Conservation (phyloP, 345 rosid genomes). For the Ailanthus altissimus region DNA sequence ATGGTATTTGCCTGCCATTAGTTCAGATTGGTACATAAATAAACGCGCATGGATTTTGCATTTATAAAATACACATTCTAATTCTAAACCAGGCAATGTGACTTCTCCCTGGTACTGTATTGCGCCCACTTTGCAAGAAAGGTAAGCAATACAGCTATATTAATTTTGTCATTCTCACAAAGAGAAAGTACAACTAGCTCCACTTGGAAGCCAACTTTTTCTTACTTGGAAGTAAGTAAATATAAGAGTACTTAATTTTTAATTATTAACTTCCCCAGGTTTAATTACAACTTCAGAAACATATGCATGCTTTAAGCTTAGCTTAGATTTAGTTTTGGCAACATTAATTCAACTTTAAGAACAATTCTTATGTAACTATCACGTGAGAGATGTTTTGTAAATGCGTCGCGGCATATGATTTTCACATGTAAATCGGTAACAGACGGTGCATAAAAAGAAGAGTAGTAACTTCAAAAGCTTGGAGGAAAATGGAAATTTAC, state of each 20-base stretch:
- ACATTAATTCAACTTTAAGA: too few relatives aligned
- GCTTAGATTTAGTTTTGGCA: too few relatives aligned
- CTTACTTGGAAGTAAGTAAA: background rate
- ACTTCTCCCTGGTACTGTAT: background rate
- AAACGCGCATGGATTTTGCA: background rate
- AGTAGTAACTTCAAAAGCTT: background rate
- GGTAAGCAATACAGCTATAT: background rate
- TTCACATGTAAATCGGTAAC: constrained; percentile 6
- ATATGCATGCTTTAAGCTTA: background rate
- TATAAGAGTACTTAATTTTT: background rate
- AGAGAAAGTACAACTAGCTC: constrained; percentile 2
- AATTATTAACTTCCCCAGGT: background rate
- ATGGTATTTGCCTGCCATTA: background rate
- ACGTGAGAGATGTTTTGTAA: background rate
- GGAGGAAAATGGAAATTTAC: background rate
- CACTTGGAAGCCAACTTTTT: constrained; percentile 2
- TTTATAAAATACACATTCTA: background rate
- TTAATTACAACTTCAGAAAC: background rate
- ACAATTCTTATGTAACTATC: background rate
- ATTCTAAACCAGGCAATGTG: background rate
- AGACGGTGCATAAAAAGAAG: constrained; percentile 21
- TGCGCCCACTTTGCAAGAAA: background rate
- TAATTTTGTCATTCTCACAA: constrained; percentile 6
- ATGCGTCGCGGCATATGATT: constrained; percentile 9
- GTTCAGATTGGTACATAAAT: background rate